Evolutionary conservation across 768 basidiomycete genomes (phyloP), one percentile per base, ranked within the genome.

Genomic region (Lactifluus echinatus): DNA sequence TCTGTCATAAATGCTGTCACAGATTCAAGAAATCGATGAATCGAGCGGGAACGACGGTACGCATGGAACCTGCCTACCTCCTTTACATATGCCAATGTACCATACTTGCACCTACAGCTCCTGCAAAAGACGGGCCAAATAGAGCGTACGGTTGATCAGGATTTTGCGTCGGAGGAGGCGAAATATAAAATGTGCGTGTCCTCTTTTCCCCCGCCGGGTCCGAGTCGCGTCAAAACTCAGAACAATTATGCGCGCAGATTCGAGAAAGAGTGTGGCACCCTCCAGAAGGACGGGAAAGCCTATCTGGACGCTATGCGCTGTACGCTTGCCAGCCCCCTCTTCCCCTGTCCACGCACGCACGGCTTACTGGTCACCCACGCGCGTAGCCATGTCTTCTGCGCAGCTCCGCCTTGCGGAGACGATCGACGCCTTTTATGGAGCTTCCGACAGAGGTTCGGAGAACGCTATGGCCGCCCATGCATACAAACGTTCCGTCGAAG

Each of bases 51-150:
- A 97, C 94, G 14, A 93, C 90, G 64, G 85, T 91, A 70, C 66
- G 81, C 66, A 63, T 59, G 57, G 52, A 53, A 50, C 34, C 42
- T 46, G n/a, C 42, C n/a, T n/a, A n/a, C 29, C n/a, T 47, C 37
- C 37, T 45, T 50, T 39, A n/a, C 55, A 21, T 55, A 50, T 26
- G 37, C 26, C 26, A 62, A 39, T 50, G 61, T 61, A 50, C 50
- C 47, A 40, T 43, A 11, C 47, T 39, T 5, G 31, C 37, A 62
- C 40, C 29, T 26, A 42, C 67, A 93, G 89, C 79, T 98, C 65
- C 79, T 95, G 70, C 94, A 97, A 78, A 97, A 97, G 82, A 95
- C 94, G 1, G 95, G 95, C 55, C 94, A 97, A 73, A 92, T 98
- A 58, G 95, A 98, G 69, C 79, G 93, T 28, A 98, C 95, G 0